Base-by-base conservation (phyloP, 768 basidiomycete species). In the Mycena vulgaris region DNA sequence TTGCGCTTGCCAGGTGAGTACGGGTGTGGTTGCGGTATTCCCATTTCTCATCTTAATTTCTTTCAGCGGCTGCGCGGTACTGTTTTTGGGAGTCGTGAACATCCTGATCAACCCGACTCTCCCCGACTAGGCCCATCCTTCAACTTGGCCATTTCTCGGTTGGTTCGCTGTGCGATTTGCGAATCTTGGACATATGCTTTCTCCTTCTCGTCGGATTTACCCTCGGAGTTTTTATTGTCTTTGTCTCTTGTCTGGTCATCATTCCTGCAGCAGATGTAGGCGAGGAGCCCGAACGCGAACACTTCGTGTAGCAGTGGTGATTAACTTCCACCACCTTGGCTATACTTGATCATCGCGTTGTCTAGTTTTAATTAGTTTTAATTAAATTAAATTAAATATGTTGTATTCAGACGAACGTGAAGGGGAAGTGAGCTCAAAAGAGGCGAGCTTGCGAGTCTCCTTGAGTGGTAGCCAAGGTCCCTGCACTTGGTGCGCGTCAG, bases 1-100 rank as follows among this genome's bases (percentile, higher is more conserved):
- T 72, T 27, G 67, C 49, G 3, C 64, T 72, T 9, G 71, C 71
- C 23, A 35, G 59, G 65, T 66, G 40, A 56, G 60, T 21, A 2
- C 13, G 3, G 17, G 27, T 64, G 21, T 17, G 27, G 23, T 25
- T 10, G n/a, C 11, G 6, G 13, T 30, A 16, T 27, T 35, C 14
- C 28, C 31, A n/a, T 30, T n/a, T 5, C 33, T 37, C 9, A 19
- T 4, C 27, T 39, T n/a, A 52, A 8, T 48, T 60, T 11, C 14
- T n/a, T 28, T 21, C 37, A 71, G 71, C 45, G 71, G 71, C n/a
- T 72, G 71, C 37, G 66, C 71, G 10, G 11, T 72, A 11, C n/a
- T 72, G 5, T 72, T 64, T 30, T 27, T 72, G 49, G 66, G 37
- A 28, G 63, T 68, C 40, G 66, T 71, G 11, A 71, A 64, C 23